Percentiles rank a stretch among this genome's conserved stretches.
Evolutionary conservation across 108 stramenopile species (phyloP).

Genomic region (Nannochloropsis gaditana): DNA sequence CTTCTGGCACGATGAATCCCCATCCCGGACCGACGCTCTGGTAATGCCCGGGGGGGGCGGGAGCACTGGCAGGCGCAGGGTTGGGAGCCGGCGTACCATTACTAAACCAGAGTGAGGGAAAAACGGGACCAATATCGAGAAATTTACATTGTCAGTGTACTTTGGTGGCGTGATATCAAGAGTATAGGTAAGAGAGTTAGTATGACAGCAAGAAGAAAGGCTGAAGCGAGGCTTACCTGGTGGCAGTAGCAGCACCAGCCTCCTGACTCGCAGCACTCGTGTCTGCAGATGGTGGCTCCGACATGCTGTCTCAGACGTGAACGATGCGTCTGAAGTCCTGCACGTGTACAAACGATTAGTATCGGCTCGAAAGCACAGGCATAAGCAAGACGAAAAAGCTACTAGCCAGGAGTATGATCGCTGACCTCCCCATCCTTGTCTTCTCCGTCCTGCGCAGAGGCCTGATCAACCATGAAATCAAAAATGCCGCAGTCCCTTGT

Average conservation of each 20-base stretch:
- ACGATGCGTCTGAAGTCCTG: too few species aligned
- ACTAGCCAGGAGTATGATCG: background rate
- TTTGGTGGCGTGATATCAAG: too few species aligned
- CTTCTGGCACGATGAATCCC: constrained; percentile 5
- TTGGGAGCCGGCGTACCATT: background rate
- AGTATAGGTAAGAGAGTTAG: background rate
- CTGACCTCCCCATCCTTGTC: background rate
- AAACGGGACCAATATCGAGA: too few species aligned
- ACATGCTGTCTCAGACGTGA: too few species aligned
- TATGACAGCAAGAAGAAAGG: background rate
- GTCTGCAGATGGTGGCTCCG: background rate
- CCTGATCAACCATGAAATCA: background rate
- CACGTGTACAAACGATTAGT: too few species aligned
- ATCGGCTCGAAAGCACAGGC: background rate
- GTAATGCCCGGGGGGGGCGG: background rate
- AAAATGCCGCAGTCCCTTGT: background rate
- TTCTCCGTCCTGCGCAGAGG: background rate
- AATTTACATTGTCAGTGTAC: too few species aligned
- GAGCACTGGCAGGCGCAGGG: background rate
- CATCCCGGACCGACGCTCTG: constrained; percentile 15
- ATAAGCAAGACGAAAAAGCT: background rate
- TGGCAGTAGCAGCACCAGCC: background rate
- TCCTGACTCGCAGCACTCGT: background rate
- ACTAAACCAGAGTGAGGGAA: too few species aligned
- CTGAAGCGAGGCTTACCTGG: background rate